Base-by-base conservation (phyloP, 805 yeast genomes). In the Teunomyces atbi region DNA sequence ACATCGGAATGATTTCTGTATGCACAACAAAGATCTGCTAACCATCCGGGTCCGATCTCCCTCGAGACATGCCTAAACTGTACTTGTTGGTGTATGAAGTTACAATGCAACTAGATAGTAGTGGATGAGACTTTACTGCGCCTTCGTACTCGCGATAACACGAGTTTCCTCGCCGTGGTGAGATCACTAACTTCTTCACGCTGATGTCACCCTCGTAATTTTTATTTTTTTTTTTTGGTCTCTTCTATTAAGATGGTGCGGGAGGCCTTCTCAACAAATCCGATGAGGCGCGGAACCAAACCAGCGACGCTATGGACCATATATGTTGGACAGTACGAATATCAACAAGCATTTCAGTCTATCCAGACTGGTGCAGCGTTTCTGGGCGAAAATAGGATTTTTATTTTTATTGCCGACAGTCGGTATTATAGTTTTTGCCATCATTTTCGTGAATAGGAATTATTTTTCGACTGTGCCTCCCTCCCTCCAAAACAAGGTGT, bases 381-480 rank as follows among this genome's bases (percentile, higher is more conserved):
- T n/a, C 26, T 7, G 26, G 26, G 11, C 8, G 33, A 15, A 29
- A 29, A 13, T 30, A 30, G 4, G 10, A 10, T 30, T 30, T 30
- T 30, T 30, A 29, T 20, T 36, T 16, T 36, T 20, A 13, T n/a
- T 6, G 39, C 28, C 39, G 39, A 21, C 23, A 11, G 23, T n/a
- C 39, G 39, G 39, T 21, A 11, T 11, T 18, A n/a, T 12, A 20
- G 28, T 13, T 12, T 21, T n/a, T 8, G 21, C 12, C 28, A 20
- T 21, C 23, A 3, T 20, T 21, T 36, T 20, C 15, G 15, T 36
- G 39, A 23, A 7, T 23, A 8, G 10, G 39, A 36, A 36, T n/a
- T 20, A 36, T 36, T 36, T 36, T 36, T 36, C 39, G 39, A 36
- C 39, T 36, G 38, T 35, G 39, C 39, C 39, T 36, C 39, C 39